Evolutionary conservation across 768 basidiomycete species (phyloP).

Genomic region (Mycena belliarum): DNA sequence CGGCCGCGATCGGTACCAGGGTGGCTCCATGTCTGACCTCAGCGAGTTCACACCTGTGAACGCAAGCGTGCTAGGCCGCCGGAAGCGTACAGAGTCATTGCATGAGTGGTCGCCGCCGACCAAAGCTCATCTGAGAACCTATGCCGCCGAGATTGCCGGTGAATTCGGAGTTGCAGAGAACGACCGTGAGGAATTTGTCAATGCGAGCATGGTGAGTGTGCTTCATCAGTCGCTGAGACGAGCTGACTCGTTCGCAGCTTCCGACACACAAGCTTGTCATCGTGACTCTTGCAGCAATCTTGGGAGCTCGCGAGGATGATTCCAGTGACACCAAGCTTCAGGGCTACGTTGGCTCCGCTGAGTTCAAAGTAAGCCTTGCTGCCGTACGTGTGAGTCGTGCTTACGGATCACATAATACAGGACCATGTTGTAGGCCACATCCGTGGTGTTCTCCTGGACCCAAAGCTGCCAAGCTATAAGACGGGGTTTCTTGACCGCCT

Average conservation of each 20-base stretch:
- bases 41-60: background rate
- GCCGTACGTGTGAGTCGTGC: background rate
- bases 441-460: background rate
- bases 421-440: background rate
- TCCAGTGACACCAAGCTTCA: background rate
- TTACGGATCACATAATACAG: background rate
- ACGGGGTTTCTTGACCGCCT: background rate
- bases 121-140: background rate
- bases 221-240: background rate
- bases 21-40: background rate
- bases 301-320: background rate
- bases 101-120: background rate
- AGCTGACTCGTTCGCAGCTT: background rate
- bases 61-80: background rate
- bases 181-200: background rate
- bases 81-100: background rate
- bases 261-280: background rate
- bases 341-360: background rate
- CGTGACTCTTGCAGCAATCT: background rate
- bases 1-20: background rate
- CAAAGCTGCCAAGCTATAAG: conserved; percentile 1
- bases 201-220: background rate
- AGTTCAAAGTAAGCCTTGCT: background rate
- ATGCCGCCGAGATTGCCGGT: background rate
- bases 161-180: background rate